Evolutionary conservation across 768 basidiomycete genomes (phyloP), one percentile per base, ranked within the genome.

Genomic region (Trametes cingulata): DNA sequence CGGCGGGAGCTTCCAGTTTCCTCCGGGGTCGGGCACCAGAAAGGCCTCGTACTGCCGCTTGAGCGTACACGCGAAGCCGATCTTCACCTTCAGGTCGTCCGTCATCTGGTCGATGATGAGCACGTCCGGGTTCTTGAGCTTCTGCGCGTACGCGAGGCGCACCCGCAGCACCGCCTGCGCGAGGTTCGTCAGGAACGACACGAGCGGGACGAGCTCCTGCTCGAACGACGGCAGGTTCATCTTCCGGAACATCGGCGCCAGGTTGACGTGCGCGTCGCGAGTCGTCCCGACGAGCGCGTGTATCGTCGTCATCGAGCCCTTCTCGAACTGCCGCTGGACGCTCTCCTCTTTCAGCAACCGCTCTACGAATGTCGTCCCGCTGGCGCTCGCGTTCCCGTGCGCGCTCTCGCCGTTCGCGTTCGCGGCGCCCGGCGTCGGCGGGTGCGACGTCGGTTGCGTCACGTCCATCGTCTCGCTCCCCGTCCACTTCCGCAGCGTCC

Each of bases 21-120:
- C 88, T 19, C 85, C 87, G 1, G 87, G 86, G 71, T 98, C 95
- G 13, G 94, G 90, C 4, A 86, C 81, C 59, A 96, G 78, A 69
- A 98, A 91, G n/a, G 87, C 91, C 66, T 94, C 86, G 74, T 97
- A 97, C 72, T 97, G 94, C 61, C 90, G 81, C 75, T 97, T 97
- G 67, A 98, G 85, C n/a, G 93, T 89, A 67, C 95, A 96, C 24
- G 96, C 95, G 43, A 97, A 80, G 20, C 90, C 91, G 52, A 99
- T 87, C 66, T 89, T 89, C 56, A 95, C 82, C 70, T 95, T 91
- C 63, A 98, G 81, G 70, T 96, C 95, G 67, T 95, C 94, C 15
- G 88, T 87, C 80, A 96, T 89, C 73, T 97, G 94, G 73, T 97
- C 93, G 62, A 98, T 91, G 58, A 95, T 91, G 56, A 97, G 82